Conservation (phyloP, 768 basidiomycete species). For the Suillus hirtellus region DNA sequence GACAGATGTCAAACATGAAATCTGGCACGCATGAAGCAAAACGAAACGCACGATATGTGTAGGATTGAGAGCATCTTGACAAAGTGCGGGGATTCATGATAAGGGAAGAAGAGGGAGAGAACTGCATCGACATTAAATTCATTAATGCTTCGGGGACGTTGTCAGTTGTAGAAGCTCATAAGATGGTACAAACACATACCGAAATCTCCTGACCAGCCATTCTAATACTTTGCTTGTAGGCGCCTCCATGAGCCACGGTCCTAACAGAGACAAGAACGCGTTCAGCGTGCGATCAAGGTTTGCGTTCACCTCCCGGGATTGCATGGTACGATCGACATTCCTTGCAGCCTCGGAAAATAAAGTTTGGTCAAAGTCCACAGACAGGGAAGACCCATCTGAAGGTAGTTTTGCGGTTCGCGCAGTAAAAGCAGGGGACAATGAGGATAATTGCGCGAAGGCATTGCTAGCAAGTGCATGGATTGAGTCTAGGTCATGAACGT, state of each 20-base stretch:
- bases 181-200: constrained; percentile 47
- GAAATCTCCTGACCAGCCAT: constrained; percentile 92
- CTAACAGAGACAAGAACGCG: constrained; percentile 67
- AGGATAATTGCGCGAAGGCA: constrained; percentile 70
- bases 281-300: constrained; percentile 63
- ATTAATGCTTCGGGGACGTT: constrained; percentile 60
- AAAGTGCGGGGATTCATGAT: constrained; percentile 94
- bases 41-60: constrained; percentile 58
- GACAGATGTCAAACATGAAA: constrained; percentile 10
- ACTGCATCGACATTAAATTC: constrained; percentile 88
- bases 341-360: constrained; percentile 84
- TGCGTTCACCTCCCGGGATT: constrained; percentile 59
- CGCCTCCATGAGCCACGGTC: constrained; percentile 78
- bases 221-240: constrained; percentile 85
- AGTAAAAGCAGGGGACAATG: constrained; percentile 56
- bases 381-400: constrained; percentile 19
- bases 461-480: constrained; percentile 80
- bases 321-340: constrained; percentile 74
- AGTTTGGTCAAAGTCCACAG: constrained; percentile 56
- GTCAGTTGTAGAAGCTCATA: background rate
- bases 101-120: constrained; percentile 85
- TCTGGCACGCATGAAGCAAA: background rate
- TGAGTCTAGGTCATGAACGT: constrained; percentile 84
- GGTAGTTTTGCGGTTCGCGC: constrained; percentile 17
- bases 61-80: constrained; percentile 90